Evolutionary conservation across 495 filamentous ascomycete genomes (phyloP).

Genomic region (Talaromyces trachyspermus): DNA sequence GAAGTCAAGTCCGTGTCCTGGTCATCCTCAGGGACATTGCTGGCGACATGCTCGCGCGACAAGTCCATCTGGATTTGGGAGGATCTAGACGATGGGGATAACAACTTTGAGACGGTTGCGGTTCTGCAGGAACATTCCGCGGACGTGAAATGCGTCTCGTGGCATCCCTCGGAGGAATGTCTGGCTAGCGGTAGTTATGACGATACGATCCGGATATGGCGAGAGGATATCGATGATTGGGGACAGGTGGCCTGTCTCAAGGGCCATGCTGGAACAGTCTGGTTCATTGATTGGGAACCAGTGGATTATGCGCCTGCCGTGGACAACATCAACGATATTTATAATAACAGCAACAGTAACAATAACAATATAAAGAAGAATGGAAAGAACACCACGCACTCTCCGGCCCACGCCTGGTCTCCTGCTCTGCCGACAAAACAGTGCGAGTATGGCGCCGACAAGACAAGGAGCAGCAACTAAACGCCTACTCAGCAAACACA

Average conservation of each 20-base stretch:
- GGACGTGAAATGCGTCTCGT: slow-evolving; percentile 88
- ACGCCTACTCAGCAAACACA: slow-evolving; percentile 20
- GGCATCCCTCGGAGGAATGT: slow-evolving; percentile 77
- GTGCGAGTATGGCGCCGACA: slow-evolving; percentile 69
- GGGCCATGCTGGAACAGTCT: slow-evolving; percentile 76
- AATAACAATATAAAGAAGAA: slow-evolving; percentile 21
- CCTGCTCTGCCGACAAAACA: slow-evolving; percentile 71
- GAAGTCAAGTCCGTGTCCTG: slow-evolving; percentile 86
- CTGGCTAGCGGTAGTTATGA: slow-evolving; percentile 87
- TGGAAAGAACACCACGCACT: slow-evolving; percentile 35
- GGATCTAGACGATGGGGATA: slow-evolving; percentile 72
- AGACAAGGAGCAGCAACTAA: slow-evolving; percentile 38
- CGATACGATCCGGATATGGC: slow-evolving; percentile 80
- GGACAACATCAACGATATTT: background rate
- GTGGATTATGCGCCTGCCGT: slow-evolving; percentile 16
- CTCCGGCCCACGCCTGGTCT: slow-evolving; percentile 59
- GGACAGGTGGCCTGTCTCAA: slow-evolving; percentile 73
- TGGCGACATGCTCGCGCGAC: slow-evolving; percentile 86
- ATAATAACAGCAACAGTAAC: background rate
- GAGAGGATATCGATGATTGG: slow-evolving; percentile 91
- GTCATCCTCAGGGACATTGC: slow-evolving; percentile 66
- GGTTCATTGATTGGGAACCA: slow-evolving; percentile 77
- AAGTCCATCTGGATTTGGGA: slow-evolving; percentile 99
- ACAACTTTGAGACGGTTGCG: slow-evolving; percentile 93
- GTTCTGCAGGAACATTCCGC: slow-evolving; percentile 90